A percentile compares a stretch with the other conserved stretches of the same genome.
phyloP scores from a whole-genome alignment of 169 alveolate genomes.

The Amoebophrya sp. region DNA sequence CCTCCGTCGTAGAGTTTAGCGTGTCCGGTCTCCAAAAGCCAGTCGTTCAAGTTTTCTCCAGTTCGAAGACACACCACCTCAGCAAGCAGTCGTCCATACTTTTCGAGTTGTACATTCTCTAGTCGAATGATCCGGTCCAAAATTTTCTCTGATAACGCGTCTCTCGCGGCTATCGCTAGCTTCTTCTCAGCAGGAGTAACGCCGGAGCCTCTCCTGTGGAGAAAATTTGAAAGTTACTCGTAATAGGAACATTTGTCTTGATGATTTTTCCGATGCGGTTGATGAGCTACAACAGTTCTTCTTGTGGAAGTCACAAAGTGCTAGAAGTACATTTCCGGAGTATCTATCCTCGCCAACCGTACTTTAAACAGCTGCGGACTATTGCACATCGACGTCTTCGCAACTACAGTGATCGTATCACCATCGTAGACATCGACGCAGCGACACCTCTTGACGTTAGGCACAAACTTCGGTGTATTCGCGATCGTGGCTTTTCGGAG shows the following conservation, averaged over 20 bases:
- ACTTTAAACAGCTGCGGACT: background rate
- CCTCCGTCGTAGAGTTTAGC: slow-evolving; percentile 19
- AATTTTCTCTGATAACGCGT: background rate
- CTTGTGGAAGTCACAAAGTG: background rate
- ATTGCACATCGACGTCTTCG: background rate
- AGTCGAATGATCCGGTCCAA: background rate
- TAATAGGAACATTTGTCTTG: no score
- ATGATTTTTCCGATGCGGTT: no score
- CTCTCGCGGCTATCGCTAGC: background rate
- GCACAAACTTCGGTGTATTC: background rate
- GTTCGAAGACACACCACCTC: background rate
- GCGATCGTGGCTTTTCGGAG: background rate
- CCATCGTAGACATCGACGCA: slow-evolving; percentile 5
- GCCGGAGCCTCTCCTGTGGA: no score
- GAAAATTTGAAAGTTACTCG: no score
- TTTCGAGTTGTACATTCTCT: background rate
- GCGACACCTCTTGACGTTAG: background rate
- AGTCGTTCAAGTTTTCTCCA: background rate
- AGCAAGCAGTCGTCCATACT: background rate
- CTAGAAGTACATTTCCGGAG: background rate
- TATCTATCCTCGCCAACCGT: background rate
- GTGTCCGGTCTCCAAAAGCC: background rate
- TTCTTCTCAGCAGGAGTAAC: no score
- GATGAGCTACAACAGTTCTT: no score
- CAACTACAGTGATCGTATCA: background rate